A percentile compares a stretch with the other conserved stretches of the same genome.
These are phyloP conservation scores for Fusarium sulawesiense DNA, from an alignment of 2,329 filamentous ascomycete species.

Conservation along the genomic window DNA sequence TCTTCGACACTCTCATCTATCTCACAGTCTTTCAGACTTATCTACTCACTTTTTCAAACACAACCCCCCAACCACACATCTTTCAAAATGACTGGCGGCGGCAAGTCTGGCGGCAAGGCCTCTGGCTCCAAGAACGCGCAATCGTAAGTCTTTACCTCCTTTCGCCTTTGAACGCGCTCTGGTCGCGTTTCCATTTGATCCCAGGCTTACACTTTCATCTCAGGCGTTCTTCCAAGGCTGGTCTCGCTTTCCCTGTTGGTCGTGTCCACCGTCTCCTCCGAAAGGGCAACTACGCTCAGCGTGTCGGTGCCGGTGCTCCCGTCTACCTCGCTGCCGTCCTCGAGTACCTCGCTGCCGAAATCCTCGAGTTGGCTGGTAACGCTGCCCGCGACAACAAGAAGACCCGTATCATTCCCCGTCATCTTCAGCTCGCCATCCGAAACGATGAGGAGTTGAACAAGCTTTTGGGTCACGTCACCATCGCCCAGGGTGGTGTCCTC, in stretches of 20 bases:
- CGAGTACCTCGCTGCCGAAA: constrained; percentile 98
- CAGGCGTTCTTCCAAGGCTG: constrained; percentile 98
- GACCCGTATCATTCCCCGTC: constrained; percentile 99
- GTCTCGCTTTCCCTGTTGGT: constrained; percentile 98
- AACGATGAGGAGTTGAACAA: constrained; percentile 99
- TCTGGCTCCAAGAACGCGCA: constrained; percentile 99
- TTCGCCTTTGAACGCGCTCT: not conserved
- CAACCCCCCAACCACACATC: constrained; percentile 46
- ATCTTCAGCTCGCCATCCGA: constrained; percentile 98
- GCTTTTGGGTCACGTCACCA: constrained; percentile 94
- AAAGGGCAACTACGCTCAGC: constrained; percentile 99
- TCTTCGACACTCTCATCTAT: constrained; percentile 47
- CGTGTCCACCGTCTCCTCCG: constrained; percentile 99
- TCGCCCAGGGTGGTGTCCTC: constrained; percentile 95
- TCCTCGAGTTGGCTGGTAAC: constrained; percentile 98
- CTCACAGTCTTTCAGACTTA: constrained; percentile 37
- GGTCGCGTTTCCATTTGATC: constrained; percentile 9
- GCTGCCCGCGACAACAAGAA: constrained; percentile 99
- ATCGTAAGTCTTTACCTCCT: constrained; percentile 75
- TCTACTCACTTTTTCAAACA: constrained; percentile 27
- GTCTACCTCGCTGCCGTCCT: constrained; percentile 98
- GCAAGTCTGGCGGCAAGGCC: constrained; percentile 99
- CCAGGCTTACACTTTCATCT: constrained; percentile 16
- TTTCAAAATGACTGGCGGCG: constrained; percentile 99
- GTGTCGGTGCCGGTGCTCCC: constrained; percentile 97